A percentile compares a stretch with the other conserved stretches of the same genome.
phyloP scores from a whole-genome alignment of 192 early-diverging fungal genomes.

The Coemansia sp. region DNA sequence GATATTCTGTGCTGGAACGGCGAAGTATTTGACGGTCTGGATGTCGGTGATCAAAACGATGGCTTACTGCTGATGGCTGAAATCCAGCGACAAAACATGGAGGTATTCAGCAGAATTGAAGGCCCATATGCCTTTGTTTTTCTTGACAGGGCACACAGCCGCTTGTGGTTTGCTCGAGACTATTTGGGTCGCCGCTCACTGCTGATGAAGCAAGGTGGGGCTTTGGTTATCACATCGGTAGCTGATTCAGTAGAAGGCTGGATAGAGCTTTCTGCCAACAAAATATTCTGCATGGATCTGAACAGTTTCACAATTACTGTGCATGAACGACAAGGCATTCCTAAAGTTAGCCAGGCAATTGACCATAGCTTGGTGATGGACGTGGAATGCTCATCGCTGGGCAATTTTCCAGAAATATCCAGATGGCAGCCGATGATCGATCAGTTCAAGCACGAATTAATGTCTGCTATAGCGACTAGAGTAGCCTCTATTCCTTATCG shows the following conservation, averaged over 20 bases:
- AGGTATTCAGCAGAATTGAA: slow-evolving; percentile 57
- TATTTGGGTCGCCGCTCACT: slow-evolving; percentile 78
- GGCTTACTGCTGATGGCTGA: slow-evolving; percentile 51
- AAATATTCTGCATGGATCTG: slow-evolving; percentile 69
- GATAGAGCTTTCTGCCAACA: slow-evolving; percentile 77
- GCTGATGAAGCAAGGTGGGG: slow-evolving; percentile 4
- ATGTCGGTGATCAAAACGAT: slow-evolving; percentile 62
- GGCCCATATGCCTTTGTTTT: slow-evolving; percentile 85
- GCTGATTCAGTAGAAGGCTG: slow-evolving; percentile 38
- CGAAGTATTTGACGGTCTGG: slow-evolving; percentile 80
- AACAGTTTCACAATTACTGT: slow-evolving; percentile 6
- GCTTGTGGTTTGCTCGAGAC: slow-evolving; percentile 83
- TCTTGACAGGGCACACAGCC: slow-evolving; percentile 29
- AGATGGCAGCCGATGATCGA: slow-evolving; percentile 29
- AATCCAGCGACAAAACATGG: slow-evolving; percentile 41
- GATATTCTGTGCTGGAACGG: slow-evolving; percentile 83
- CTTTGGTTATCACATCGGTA: slow-evolving; percentile 55
- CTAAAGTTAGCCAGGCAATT: neutral
- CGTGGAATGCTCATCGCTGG: neutral
- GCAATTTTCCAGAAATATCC: slow-evolving; percentile 9
- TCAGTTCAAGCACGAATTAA: slow-evolving; percentile 17
- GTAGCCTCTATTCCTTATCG: slow-evolving; percentile 24
- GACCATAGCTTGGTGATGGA: too few species aligned
- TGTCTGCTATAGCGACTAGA: slow-evolving; percentile 15
- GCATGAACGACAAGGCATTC: slow-evolving; percentile 12